Evolutionary conservation across 2,329 filamentous ascomycete genomes (phyloP), one percentile per base, ranked within the genome.

Genomic region (Pyricularia pennisetigena): DNA sequence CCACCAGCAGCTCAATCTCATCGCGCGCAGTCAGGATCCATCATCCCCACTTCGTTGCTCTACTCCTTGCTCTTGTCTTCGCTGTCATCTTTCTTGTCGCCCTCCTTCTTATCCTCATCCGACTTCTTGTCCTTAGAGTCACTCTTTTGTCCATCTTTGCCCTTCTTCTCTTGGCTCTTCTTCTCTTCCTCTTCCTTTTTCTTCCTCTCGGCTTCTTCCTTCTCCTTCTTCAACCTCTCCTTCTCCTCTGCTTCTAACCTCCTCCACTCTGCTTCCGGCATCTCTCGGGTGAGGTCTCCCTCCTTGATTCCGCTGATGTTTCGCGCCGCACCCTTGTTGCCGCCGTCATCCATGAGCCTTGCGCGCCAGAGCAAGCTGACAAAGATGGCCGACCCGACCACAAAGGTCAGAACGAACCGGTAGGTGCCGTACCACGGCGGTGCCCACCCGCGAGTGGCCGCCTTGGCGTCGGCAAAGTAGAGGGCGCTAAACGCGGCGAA

Each of bases 391-490:
- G 87, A 82, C 57, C 94, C 94, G 30, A 97, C 94, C 70, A 97
- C 85, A 77, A 94, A 94, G 2, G 94, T 97, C 73, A 97, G 83
- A 9, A 97, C 89, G 78, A 97, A 97, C 41, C 94, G 92, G 82
- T 97, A 97, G 66, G 89, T 91, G 69, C 84, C 85, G 77, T 97
- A 97, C 94, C 94, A 97, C 54, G 83, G 76, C 28, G 94, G 94
- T 2, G 90, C 89, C 89, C 91, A 95, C 72, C 93, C 94, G 59
- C 83, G 82, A 67, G 85, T 84, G 9, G 90, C 85, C 16, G 92
- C 92, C 30, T 88, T 85, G 8, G 90, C 83, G 76, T 97, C 94
- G 69, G 88, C 88, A 76, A 94, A 94, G 82, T 97, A 97, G 70
- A 97, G 85, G 72, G 88, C 88, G 68, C 89, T 90, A 78, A 97